Conservation (phyloP, 352 stramenopile species). For the Phytophthora tentaculata region DNA sequence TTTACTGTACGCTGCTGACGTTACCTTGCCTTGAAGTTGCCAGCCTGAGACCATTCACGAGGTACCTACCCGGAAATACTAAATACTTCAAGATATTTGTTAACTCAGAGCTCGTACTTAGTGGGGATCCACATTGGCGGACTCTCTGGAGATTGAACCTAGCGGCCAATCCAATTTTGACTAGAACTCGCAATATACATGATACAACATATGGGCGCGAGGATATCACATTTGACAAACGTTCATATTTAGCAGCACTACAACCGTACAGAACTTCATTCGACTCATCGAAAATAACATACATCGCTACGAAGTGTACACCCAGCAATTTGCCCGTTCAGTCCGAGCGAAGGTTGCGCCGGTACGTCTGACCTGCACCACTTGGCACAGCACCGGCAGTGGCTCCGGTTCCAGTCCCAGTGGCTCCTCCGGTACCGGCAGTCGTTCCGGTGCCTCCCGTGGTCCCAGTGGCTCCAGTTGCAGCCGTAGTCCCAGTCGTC, state of each 20-base stretch:
- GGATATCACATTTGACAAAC: too few species aligned
- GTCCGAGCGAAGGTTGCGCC: constrained; percentile 3
- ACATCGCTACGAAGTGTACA: too few species aligned
- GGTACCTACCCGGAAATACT: too few species aligned
- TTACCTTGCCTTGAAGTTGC: not conserved
- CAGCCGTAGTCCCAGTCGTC: not conserved
- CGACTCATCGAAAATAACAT: not conserved
- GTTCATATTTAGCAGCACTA: not conserved
- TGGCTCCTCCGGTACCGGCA: not conserved
- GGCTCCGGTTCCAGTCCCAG: not conserved
- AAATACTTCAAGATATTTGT: not conserved
- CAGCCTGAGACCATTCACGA: not conserved
- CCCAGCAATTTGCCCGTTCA: not conserved
- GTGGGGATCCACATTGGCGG: too few species aligned
- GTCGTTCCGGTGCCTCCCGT: not conserved
- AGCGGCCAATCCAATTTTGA: too few species aligned
- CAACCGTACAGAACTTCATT: not conserved
- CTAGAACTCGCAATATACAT: too few species aligned
- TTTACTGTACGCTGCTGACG: constrained; percentile 18
- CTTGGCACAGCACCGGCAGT: not conserved
- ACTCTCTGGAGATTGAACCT: too few species aligned
- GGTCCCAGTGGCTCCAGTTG: not conserved
- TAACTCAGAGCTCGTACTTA: too few species aligned
- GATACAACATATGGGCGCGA: too few species aligned
- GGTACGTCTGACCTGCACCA: constrained; percentile 3